Evolutionary conservation across 1,139 yeast genomes (phyloP).

Genomic region (Suhomyces bolitotheri): DNA sequence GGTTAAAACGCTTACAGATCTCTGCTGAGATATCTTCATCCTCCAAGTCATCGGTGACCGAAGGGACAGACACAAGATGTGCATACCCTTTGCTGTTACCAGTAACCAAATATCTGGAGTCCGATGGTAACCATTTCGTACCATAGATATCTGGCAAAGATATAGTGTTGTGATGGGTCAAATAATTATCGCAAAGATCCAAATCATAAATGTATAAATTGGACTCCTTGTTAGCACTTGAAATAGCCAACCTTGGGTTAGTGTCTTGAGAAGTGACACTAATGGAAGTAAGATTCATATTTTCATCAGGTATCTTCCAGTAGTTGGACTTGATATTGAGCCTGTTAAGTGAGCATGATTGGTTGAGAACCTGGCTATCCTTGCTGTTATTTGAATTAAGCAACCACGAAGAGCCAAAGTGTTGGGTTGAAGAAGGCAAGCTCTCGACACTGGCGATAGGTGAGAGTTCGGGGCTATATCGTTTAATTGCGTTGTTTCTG

Average conservation of each 20-base stretch:
- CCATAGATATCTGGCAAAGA: slow-evolving; percentile 67
- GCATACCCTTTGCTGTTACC: slow-evolving; percentile 74
- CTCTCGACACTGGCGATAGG: slow-evolving; percentile 32
- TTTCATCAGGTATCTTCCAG: slow-evolving; percentile 70
- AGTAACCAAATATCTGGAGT: slow-evolving; percentile 48
- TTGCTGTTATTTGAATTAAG: slow-evolving; percentile 25
- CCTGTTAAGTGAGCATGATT: slow-evolving; percentile 44
- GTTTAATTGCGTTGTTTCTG: slow-evolving; percentile 47
- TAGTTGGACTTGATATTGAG: slow-evolving; percentile 57
- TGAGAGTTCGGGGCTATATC: slow-evolving; percentile 29
- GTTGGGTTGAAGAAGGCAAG: slow-evolving; percentile 11
- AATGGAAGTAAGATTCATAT: slow-evolving; percentile 58
- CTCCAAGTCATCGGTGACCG: slow-evolving; percentile 19
- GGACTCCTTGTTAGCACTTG: slow-evolving; percentile 54
- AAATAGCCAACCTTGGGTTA: slow-evolving; percentile 54
- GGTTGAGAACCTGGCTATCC: slow-evolving; percentile 37
- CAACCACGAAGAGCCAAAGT: slow-evolving; percentile 23
- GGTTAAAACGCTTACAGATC: slow-evolving; percentile 73
- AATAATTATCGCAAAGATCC: slow-evolving; percentile 39
- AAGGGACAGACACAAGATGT: slow-evolving; percentile 67
- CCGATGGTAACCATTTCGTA: slow-evolving; percentile 59
- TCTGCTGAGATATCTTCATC: slow-evolving; percentile 58
- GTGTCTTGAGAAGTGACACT: slow-evolving; percentile 28
- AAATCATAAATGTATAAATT: slow-evolving; percentile 69
- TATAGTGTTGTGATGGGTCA: slow-evolving; percentile 76